Base-by-base conservation (phyloP, 257 asterid genomes). In the Petrea volubilis region DNA sequence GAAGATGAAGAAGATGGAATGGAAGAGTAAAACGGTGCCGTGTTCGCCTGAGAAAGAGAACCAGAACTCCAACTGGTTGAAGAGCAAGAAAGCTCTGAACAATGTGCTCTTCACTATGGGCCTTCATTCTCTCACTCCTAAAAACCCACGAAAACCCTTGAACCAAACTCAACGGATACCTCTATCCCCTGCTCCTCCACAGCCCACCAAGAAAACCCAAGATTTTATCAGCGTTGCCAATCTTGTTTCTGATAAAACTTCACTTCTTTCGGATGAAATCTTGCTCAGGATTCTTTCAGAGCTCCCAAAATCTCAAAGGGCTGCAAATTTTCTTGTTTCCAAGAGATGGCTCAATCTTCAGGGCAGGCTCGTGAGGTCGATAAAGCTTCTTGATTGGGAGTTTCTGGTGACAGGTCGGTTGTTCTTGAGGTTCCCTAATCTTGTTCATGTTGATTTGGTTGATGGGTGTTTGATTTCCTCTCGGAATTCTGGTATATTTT, bases 261-360 rank as follows among this genome's bases (percentile, higher is more conserved):
- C 96, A 5, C 87, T 83, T 72, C 84, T 90, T 23, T 77, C 93
- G 4, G 96, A 90, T 68, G 92, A 85, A 75, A 83, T 74, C 57
- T 77, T 88, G 74, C 89, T 86, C 36, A 76, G 71, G 12, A 83
- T 90, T 74, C 86, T 88, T 51, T 77, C 96, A 0, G 83, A 77
- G 60, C 79, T 83, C 52, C 93, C 93, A 0, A 77, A 69, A 1
- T 82, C 88, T 7, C 96, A 88, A 74, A 80, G 79, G 50, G 81
- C 75, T 50, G 77, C 84, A 4, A 86, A 77, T 50, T 85, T 67
- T 34, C 90, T 90, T 9, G 96, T 90, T 12, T 90, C 92, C 17
- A 90, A 82, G 55, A 70, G 96, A 28, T 90, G 97, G 97, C 86
- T 90, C 62, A 58, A 83, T 66, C 81, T 88, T 38, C 93, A 88